Percentiles rank a stretch among this genome's conserved stretches.
These are phyloP conservation scores for Plectosphaerella sp. DNA, from an alignment of 2,329 filamentous ascomycete genomes.

Conservation along the genomic window DNA sequence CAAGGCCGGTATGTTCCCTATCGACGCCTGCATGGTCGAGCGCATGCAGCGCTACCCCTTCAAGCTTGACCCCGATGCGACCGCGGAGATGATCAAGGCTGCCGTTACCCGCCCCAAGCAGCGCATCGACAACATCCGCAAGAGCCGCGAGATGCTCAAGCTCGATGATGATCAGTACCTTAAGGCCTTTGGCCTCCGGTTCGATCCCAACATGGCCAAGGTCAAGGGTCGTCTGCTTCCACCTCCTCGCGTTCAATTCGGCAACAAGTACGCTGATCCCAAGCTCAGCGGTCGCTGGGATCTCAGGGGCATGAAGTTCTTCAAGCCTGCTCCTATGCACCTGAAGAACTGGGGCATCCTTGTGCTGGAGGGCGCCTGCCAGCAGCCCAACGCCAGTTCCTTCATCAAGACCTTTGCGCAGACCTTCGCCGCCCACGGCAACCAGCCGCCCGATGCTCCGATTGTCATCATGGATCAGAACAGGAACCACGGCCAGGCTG, in stretches of 20 bases:
- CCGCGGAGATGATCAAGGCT: slow-evolving; percentile 85
- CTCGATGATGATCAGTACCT: slow-evolving; percentile 69
- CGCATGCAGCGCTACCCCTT: slow-evolving; percentile 57
- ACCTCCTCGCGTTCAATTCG: slow-evolving; percentile 69
- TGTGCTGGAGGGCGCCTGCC: slow-evolving; percentile 52
- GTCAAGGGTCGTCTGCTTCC: slow-evolving; percentile 68
- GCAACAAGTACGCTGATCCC: slow-evolving; percentile 52
- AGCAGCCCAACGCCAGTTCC: slow-evolving; percentile 49
- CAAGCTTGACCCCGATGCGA: slow-evolving; percentile 62
- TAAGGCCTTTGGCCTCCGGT: slow-evolving; percentile 66
- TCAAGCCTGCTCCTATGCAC: slow-evolving; percentile 53
- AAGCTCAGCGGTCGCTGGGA: slow-evolving; percentile 77
- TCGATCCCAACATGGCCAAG: slow-evolving; percentile 59
- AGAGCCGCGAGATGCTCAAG: slow-evolving; percentile 61
- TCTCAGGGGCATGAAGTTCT: slow-evolving; percentile 74
- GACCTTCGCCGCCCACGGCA: slow-evolving; percentile 46
- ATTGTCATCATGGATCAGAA: slow-evolving; percentile 23
- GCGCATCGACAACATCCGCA: slow-evolving; percentile 64
- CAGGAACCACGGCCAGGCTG: slow-evolving; percentile 44
- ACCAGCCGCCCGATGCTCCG: slow-evolving; percentile 22
- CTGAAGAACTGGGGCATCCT: slow-evolving; percentile 75
- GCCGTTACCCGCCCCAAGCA: slow-evolving; percentile 72
- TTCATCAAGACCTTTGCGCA: slow-evolving; percentile 47
- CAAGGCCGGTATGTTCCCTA: slow-evolving; percentile 51
- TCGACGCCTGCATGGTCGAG: slow-evolving; percentile 53